Evolutionary conservation across 2,329 filamentous ascomycete genomes (phyloP).

Genomic region (Zopfia rhizophila): DNA sequence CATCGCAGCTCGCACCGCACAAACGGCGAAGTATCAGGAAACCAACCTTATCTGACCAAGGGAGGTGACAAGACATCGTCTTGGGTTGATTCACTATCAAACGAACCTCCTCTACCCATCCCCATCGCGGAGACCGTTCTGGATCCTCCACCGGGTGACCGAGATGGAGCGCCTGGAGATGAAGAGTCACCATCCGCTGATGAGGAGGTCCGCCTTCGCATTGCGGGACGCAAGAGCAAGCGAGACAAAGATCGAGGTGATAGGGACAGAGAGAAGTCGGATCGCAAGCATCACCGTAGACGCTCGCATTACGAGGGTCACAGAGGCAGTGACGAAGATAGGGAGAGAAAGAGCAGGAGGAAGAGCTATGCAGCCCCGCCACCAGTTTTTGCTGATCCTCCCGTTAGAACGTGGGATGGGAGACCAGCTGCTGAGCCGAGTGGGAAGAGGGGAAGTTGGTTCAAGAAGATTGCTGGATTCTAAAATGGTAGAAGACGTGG

Average conservation of each 20-base stretch:
- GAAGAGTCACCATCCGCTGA: conserved; percentile 51
- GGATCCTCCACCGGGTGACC: conserved; percentile 47
- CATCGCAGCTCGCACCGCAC: conserved; percentile 41
- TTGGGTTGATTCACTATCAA: conserved; percentile 60
- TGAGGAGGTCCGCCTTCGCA: conserved; percentile 51
- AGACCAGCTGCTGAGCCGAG: conserved; percentile 46
- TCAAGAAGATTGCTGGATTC: conserved; percentile 57
- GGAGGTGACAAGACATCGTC: conserved; percentile 61
- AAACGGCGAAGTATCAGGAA: conserved; percentile 33
- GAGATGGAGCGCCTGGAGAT: conserved; percentile 34
- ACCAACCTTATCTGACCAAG: conserved; percentile 47
- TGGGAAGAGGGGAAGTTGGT: conserved; percentile 57
- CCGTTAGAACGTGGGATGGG: conserved; percentile 53
- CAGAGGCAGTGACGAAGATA: conserved; percentile 31
- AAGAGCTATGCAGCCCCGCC: conserved; percentile 42
- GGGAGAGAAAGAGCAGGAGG: conserved; percentile 40
- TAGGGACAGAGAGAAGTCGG: conserved; percentile 23
- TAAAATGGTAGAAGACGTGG: conserved; percentile 15
- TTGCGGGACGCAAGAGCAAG: conserved; percentile 42
- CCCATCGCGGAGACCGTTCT: conserved; percentile 59
- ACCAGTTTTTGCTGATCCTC: conserved; percentile 42
- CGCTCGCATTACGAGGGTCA: conserved; percentile 36
- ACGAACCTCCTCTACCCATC: conserved; percentile 58
- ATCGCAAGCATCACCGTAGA: conserved; percentile 41
- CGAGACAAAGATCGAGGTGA: conserved; percentile 38